Evolutionary conservation across 164 flowering plant genomes (phyloP).

Genomic region (Taxillus chinensis): DNA sequence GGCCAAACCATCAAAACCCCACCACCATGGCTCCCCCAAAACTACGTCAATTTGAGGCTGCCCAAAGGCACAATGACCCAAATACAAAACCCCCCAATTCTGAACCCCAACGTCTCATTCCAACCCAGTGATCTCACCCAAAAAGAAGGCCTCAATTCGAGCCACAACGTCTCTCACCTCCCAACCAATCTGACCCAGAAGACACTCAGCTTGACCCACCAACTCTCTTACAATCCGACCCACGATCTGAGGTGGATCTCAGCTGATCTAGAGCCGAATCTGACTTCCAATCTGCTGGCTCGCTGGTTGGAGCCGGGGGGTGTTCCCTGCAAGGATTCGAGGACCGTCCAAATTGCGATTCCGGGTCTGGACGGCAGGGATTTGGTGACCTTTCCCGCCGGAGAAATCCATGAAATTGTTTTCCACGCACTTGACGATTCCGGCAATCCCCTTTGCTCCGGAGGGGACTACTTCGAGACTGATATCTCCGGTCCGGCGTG

Average conservation of each 20-base stretch:
- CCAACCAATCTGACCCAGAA: background rate
- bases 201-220: background rate
- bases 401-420: slow-evolving; percentile 52
- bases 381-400: slow-evolving; percentile 33
- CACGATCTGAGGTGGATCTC: slow-evolving; percentile 33
- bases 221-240: background rate
- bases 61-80: background rate
- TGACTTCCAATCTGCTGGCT: slow-evolving; percentile 42
- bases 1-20: slow-evolving; percentile 27
- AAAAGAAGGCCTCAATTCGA: background rate
- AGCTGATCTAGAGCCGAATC: slow-evolving; percentile 43
- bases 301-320: slow-evolving; percentile 63
- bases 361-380: slow-evolving; percentile 34
- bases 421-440: slow-evolving; percentile 56
- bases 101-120: background rate
- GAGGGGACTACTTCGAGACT: slow-evolving; percentile 87
- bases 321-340: slow-evolving; percentile 48
- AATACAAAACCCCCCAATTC: background rate
- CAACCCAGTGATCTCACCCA: slow-evolving; percentile 3
- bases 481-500: slow-evolving; percentile 80
- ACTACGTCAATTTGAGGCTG: slow-evolving; percentile 16
- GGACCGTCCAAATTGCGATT: slow-evolving; percentile 36
- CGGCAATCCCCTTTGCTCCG: slow-evolving; percentile 46
- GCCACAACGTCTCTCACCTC: background rate
- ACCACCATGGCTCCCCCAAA: slow-evolving; percentile 28